Evolutionary conservation across 805 yeast genomes (phyloP).

Genomic region (Ogataea haglerorum): DNA sequence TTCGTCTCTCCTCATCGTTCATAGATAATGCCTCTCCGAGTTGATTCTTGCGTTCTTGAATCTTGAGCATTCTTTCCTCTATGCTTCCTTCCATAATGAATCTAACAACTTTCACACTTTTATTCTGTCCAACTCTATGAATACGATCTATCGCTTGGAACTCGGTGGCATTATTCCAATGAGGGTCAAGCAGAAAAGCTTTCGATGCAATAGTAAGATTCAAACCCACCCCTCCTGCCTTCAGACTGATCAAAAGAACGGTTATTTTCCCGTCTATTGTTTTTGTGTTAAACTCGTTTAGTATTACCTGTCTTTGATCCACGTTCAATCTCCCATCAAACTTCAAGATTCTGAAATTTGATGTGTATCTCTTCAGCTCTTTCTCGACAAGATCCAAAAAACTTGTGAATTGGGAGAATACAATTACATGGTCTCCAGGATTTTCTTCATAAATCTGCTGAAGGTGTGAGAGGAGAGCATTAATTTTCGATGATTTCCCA

Average conservation of each 20-base stretch:
- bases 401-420: constrained; percentile 87
- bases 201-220: constrained; percentile 80
- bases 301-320: constrained; percentile 58
- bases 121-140: constrained; percentile 84
- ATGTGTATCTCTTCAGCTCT: constrained; percentile 45
- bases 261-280: constrained; percentile 28
- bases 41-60: constrained; percentile 80
- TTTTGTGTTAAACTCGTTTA: constrained; percentile 47
- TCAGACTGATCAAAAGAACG: constrained; percentile 68
- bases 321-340: constrained; percentile 80
- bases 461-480: constrained; percentile 62
- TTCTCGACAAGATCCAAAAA: constrained; percentile 71
- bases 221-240: constrained; percentile 94
- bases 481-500: constrained; percentile 66
- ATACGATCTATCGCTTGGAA: constrained; percentile 90
- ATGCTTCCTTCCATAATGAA: constrained; percentile 81
- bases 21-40: constrained; percentile 77
- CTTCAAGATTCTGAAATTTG: constrained; percentile 55
- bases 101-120: constrained; percentile 67
- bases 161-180: constrained; percentile 95
- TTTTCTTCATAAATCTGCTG: constrained; percentile 49
- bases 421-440: constrained; percentile 72
- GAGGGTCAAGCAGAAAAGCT: constrained; percentile 92
- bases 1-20: constrained; percentile 71
- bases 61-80: constrained; percentile 82